phyloP scores from a whole-genome alignment of 202 grass and related monocot species.

The Brachypodium distachyon region DNA sequence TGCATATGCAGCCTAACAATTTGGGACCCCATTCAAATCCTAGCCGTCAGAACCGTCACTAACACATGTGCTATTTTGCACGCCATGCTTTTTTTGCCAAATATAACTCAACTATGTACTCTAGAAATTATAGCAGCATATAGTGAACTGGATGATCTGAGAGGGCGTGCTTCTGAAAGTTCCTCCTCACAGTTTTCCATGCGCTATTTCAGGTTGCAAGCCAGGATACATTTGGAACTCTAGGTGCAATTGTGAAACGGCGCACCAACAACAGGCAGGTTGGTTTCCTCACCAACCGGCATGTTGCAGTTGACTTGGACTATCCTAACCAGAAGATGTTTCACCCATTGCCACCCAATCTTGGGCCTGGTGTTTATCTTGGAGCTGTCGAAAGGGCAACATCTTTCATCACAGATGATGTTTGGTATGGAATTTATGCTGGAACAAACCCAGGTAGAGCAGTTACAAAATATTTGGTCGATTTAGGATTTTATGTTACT shows the following conservation, averaged over 20 bases:
- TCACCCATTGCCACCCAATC: slow-evolving; percentile 92
- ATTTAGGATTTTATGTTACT: not conserved
- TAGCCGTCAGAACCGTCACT: not conserved
- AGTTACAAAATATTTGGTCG: slow-evolving; percentile 33
- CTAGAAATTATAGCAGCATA: slow-evolving; percentile 2
- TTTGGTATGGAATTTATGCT: slow-evolving; percentile 99
- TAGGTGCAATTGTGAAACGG: slow-evolving; percentile 92
- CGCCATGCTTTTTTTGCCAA: not conserved
- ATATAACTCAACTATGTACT: not conserved
- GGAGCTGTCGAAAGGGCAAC: slow-evolving; percentile 97
- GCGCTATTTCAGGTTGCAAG: slow-evolving; percentile 66
- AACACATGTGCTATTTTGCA: not conserved
- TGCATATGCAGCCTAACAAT: not conserved
- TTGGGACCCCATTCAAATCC: not conserved
- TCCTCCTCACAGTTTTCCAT: not conserved
- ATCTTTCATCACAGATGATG: slow-evolving; percentile 95
- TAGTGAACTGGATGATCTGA: slow-evolving; percentile 15
- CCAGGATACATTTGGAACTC: slow-evolving; percentile 93
- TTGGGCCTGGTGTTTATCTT: slow-evolving; percentile 98
- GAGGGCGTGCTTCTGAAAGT: slow-evolving; percentile 3
- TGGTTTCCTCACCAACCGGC: slow-evolving; percentile 91
- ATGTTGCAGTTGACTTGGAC: slow-evolving; percentile 94
- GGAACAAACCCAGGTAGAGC: slow-evolving; percentile 98
- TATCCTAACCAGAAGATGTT: slow-evolving; percentile 99
- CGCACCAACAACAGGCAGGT: slow-evolving; percentile 87